These are phyloP conservation scores for Earliella scabrosa DNA, from an alignment of 1,284 basidiomycete species.

Conservation along the genomic window DNA sequence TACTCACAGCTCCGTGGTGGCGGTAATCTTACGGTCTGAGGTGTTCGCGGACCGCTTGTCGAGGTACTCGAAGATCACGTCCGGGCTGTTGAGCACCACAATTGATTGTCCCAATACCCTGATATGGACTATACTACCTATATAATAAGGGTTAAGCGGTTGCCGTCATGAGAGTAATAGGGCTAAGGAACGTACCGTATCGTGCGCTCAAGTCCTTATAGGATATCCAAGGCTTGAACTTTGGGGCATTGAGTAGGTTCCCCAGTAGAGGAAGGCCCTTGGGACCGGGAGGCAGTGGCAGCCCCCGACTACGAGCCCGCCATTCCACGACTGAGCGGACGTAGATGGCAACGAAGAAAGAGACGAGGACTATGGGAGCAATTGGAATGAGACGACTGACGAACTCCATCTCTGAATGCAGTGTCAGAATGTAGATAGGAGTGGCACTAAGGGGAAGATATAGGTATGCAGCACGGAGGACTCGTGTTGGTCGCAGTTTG, in stretches of 20 bases:
- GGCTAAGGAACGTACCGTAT: conserved; percentile 3
- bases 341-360: not conserved
- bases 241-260: conserved; percentile 6
- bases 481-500: too few relatives aligned
- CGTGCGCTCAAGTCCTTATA: conserved; percentile 1
- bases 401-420: too few relatives aligned
- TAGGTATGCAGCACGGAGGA: too few relatives aligned
- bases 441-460: too few relatives aligned
- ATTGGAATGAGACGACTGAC: too few relatives aligned
- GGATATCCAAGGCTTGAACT: conserved; percentile 1
- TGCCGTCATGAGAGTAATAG: not conserved
- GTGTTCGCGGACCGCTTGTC: conserved; percentile 27
- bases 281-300: conserved; percentile 11
- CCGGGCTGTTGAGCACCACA: conserved; percentile 12
- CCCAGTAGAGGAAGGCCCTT: conserved; percentile 6
- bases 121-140: conserved; percentile 27
- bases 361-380: too few relatives aligned
- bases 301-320: conserved; percentile 2
- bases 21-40: conserved; percentile 15
- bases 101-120: conserved; percentile 16
- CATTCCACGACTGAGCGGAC: not conserved
- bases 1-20: conserved; percentile 21
- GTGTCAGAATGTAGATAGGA: too few relatives aligned
- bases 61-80: conserved; percentile 22
- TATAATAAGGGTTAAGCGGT: not conserved